Conservation (phyloP, 495 filamentous ascomycete genomes). For the Pyrenopolyporus hunteri region DNA sequence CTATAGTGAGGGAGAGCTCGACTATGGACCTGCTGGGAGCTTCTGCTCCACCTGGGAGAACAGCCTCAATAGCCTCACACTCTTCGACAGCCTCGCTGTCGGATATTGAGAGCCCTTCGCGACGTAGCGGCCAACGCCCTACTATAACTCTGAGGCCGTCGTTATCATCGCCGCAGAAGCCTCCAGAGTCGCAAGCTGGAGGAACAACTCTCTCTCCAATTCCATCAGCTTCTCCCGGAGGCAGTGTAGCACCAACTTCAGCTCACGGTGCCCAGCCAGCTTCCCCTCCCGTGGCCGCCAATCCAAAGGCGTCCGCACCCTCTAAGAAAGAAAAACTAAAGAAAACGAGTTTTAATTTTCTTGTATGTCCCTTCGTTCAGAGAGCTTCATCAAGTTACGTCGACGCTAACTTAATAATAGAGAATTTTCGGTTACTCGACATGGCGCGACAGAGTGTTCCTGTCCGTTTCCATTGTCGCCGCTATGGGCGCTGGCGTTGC, state of each 20-base stretch:
- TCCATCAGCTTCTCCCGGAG: conserved; percentile 33
- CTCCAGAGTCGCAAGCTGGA: conserved; percentile 22
- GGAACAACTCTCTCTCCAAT: conserved; percentile 32
- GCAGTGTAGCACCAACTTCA: conserved; percentile 14
- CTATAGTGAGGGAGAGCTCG: conserved; percentile 21
- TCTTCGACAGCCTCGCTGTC: conserved; percentile 25
- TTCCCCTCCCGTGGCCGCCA: neutral
- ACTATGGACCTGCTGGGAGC: conserved; percentile 31
- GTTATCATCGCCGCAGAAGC: conserved; percentile 26
- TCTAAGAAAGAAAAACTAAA: conserved; percentile 33
- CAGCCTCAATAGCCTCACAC: conserved; percentile 31
- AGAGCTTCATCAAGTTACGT: neutral
- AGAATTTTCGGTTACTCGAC: conserved; percentile 58
- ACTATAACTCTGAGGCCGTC: conserved; percentile 35
- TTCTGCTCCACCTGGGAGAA: conserved; percentile 35
- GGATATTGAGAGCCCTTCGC: conserved; percentile 10
- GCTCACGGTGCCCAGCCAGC: conserved; percentile 8
- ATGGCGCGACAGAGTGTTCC: conserved; percentile 49
- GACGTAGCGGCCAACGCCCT: conserved; percentile 7
- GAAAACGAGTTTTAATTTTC: conserved; percentile 45
- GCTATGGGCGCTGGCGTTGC: conserved; percentile 59
- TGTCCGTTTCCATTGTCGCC: conserved; percentile 48
- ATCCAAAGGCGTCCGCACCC: neutral
- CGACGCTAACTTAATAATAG: conserved; percentile 37
- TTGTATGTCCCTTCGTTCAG: conserved; percentile 36